Evolutionary conservation across 371 early-diverging fungal species (phyloP).

Genomic region (Parasitella parasitica): DNA sequence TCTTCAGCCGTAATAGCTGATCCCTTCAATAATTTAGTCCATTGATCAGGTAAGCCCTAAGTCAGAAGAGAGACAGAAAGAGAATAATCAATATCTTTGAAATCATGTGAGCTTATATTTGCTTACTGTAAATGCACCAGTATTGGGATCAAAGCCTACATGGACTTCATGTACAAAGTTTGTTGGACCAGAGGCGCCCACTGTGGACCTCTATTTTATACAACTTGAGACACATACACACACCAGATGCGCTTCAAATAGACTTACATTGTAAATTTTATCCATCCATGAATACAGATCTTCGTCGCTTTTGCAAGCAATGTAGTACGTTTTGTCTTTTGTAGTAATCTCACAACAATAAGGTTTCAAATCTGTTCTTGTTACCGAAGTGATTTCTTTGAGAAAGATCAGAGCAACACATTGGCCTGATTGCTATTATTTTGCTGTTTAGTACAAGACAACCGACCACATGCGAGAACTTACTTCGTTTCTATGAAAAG

Average conservation of each 20-base stretch:
- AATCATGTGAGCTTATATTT: neutral
- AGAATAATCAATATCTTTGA: neutral
- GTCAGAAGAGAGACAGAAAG: no score
- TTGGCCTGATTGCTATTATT: slow-evolving; percentile 46
- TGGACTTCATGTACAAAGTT: slow-evolving; percentile 95
- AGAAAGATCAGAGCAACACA: slow-evolving; percentile 82
- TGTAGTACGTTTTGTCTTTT: slow-evolving; percentile 84
- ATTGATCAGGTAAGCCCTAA: slow-evolving; percentile 90
- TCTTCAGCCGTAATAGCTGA: slow-evolving; percentile 94
- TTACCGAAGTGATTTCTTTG: slow-evolving; percentile 85
- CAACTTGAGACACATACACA: neutral
- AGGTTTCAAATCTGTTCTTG: slow-evolving; percentile 83
- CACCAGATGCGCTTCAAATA: neutral
- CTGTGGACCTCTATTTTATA: slow-evolving; percentile 34
- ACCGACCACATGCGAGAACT: neutral
- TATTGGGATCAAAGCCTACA: slow-evolving; percentile 93
- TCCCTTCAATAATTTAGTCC: slow-evolving; percentile 85
- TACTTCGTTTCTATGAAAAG: slow-evolving; percentile 94
- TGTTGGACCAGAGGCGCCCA: slow-evolving; percentile 91
- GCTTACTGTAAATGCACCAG: slow-evolving; percentile 90
- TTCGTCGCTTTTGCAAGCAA: slow-evolving; percentile 92
- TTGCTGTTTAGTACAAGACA: neutral
- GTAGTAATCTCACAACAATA: slow-evolving; percentile 92
- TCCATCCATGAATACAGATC: slow-evolving; percentile 98
- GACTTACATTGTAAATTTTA: slow-evolving; percentile 81